Evolutionary conservation across 306 rosid species (phyloP), one percentile per base, ranked within the genome.

Genomic region (Gastrolobium villosum): DNA sequence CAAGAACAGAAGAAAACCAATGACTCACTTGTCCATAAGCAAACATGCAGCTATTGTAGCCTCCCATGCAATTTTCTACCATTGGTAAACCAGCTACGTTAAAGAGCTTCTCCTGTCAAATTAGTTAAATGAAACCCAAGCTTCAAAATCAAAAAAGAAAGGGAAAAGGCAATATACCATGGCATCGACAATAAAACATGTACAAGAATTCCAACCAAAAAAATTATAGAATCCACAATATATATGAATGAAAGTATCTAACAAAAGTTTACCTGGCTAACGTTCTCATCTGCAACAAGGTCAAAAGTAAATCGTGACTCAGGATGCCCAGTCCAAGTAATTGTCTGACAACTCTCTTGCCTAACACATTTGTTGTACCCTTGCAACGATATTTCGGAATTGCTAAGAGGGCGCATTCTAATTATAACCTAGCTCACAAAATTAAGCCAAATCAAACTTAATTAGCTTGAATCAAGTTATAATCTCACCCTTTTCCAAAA

Each of bases 41-140:
- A 86, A 95, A 95, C 99, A 95, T 95, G 87, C 99, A 95, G 82
- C 98, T 93, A 81, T 95, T 95, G 87, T 95, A 93, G 72, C 99
- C 99, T 62, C 84, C 95, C 89, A 95, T 86, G 81, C 99, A 95
- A 74, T 95, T 95, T 78, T 95, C 99, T 65, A 95, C 91, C 98
- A 95, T 95, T 9, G 97, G 97, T 75, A 95, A 71, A 77, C 99
- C 99, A 54, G 99, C 99, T 59, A 86, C 94, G 85, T 93, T 93
- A 75, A 95, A 95, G 65, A 95, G 87, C 2, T 88, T 89, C 87
- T 95, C 99, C 99, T 95, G 97, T 63, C 65, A 67, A 57, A 82
- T 67, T 11, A 34, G 56, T 46, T 10, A 74, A 52, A 41, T 74
- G n/a, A 86, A 75, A 30, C 13, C 78, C 80, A 65, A 70, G 39